Base-by-base conservation (phyloP, 495 filamentous ascomycete genomes). In the Parathielavia hyrcaniae region DNA sequence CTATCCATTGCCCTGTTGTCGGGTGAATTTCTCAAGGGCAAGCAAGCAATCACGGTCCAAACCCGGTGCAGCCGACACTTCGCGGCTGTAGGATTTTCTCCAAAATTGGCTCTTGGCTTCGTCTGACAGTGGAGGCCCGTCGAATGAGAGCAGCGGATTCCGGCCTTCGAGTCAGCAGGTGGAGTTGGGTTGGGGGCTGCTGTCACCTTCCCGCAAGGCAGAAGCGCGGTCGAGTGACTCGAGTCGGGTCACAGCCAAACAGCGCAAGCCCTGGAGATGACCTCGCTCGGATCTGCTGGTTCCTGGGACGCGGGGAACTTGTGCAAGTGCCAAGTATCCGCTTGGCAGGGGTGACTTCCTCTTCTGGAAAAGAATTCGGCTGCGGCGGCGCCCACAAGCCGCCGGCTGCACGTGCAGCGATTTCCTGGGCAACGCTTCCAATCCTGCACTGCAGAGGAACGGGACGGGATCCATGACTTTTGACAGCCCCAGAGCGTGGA, bases 311-410 rank as follows among this genome's bases (percentile, higher is more conserved):
- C 54, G 45, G 45, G 54, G 54, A 8, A 57, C 54, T 57, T 57
- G 54, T 44, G 51, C 34, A 45, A 50, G 51, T 36, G 32, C 53
- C 34, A 52, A 57, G 26, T 26, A 57, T 57, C 20, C 16, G 22
- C 59, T 61, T 61, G 54, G 53, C 53, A 61, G 59, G 59, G 53
- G 53, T n/a, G 12, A 23, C 48, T 57, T 61, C 41, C 53, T 36
- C 1, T 34, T 56, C 41, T 43, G 59, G 59, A 46, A 17, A 41
- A 41, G 41, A 36, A 19, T 39, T 41, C 50, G 50, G 36, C 38
- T 41, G 12, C 9, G 50, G n/a, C 50, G 50, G 50, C 22, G 1
- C 32, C 14, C 10, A 5, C 38, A 13, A 9, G 50, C 50, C 50
- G 50, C 26, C 26, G 6, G 6, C 26, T 30, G 26, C 26, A 30